Evolutionary conservation across 208 protist genomes (phyloP).

Genomic region (Spongospora subterranea): DNA sequence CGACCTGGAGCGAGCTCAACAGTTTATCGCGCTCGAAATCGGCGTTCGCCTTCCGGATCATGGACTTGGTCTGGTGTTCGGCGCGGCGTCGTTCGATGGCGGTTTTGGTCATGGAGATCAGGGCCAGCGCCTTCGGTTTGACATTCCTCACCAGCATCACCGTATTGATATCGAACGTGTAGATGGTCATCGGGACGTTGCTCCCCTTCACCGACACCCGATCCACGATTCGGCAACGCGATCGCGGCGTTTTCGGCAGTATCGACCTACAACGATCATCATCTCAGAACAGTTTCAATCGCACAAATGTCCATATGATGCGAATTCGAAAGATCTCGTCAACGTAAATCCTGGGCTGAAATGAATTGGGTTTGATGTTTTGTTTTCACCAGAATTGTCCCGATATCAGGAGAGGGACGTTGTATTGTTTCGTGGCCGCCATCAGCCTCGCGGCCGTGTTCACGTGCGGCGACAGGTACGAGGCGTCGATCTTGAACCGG

Average conservation of each 20-base stretch:
- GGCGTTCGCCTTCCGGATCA: neutral
- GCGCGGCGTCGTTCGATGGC: constrained; percentile 23
- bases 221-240: neutral
- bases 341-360: too few relatives aligned
- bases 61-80: constrained; percentile 14
- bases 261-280: neutral
- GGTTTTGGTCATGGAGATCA: neutral
- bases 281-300: neutral
- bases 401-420: constrained; percentile 47
- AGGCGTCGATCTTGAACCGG: constrained; percentile 69
- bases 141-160: neutral
- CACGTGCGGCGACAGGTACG: constrained; percentile 70
- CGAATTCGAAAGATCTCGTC: too few relatives aligned
- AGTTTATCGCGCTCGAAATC: constrained; percentile 38
- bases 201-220: constrained; percentile 33
- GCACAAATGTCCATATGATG: neutral
- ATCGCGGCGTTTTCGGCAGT: neutral
- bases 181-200: constrained; percentile 25
- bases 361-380: too few relatives aligned
- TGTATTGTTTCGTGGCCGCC: constrained; percentile 68
- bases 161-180: constrained; percentile 35
- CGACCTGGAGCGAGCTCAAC: constrained; percentile 30
- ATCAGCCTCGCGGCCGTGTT: constrained; percentile 67
- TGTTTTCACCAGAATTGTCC: neutral
- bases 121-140: neutral